Conservation (phyloP, 2,329 filamentous ascomycete genomes). For the Malbranchea zuffiana region DNA sequence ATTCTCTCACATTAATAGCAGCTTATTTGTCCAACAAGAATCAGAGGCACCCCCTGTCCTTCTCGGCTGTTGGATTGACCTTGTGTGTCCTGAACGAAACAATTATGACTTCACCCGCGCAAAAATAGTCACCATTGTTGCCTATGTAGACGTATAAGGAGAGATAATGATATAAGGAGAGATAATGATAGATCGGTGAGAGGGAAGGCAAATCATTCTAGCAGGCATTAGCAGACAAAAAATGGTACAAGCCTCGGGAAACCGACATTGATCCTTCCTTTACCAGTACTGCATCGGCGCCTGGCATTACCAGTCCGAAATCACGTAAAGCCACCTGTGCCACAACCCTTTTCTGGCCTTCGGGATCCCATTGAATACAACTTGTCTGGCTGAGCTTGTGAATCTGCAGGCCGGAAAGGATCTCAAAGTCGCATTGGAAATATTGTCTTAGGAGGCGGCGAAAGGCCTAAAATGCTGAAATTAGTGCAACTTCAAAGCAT, state of each 20-base stretch:
- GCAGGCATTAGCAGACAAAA: too few relatives aligned
- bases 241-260: too few relatives aligned
- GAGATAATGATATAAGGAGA: constrained; percentile 6
- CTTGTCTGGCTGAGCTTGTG: constrained; percentile 4
- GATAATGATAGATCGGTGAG: constrained; percentile 5
- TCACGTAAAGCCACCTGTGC: constrained; percentile 4
- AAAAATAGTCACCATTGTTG: constrained; percentile 4
- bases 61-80: too few relatives aligned
- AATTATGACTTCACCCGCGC: constrained; percentile 1
- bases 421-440: constrained; percentile 3
- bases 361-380: constrained; percentile 2
- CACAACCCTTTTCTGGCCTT: constrained; percentile 5
- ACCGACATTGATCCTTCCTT: too few relatives aligned
- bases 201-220: too few relatives aligned
- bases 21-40: too few relatives aligned
- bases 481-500: too few relatives aligned
- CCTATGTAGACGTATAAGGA: not conserved
- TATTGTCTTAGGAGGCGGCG: constrained; percentile 3
- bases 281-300: constrained; percentile 1
- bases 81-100: too few relatives aligned
- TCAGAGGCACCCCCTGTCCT: too few relatives aligned
- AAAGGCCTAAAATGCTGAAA: too few relatives aligned
- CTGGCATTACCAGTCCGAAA: constrained; percentile 1
- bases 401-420: constrained; percentile 5
- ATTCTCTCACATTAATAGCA: too few relatives aligned